Evolutionary conservation across 768 basidiomycete genomes (phyloP), one percentile per base, ranked within the genome.

Genomic region (Omphalotus guepiniiformis): DNA sequence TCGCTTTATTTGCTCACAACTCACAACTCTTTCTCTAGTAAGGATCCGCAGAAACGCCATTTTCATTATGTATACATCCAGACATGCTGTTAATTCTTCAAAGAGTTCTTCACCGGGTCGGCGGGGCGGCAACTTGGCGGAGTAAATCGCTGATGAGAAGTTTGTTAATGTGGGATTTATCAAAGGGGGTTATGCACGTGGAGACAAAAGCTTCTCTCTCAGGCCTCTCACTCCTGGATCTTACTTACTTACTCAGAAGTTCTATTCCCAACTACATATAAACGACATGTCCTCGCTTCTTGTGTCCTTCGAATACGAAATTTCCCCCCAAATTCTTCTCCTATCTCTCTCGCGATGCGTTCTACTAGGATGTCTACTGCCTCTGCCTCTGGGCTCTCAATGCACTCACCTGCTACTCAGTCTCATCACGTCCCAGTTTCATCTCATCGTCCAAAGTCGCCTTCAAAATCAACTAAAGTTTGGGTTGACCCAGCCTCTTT

Each of bases 401-500:
- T 46, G 44, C 44, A 46, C 30, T 46, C 44, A 6, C 44, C 35
- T 37, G 9, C 39, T 4, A n/a, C 16, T 29, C 15, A 28, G 34
- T 1, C 36, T 15, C 50, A 23, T 19, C 19, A 46, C 26, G 21
- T 21, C 18, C 44, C 44, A 3, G 15, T 27, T 9, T 34, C 44
- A 6, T 52, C 57, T 60, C n/a, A n/a, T n/a, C n/a, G n/a, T n/a
- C n/a, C n/a, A n/a, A n/a, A n/a, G n/a, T 21, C 44, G 4, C 15
- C 42, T 28, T n/a, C 23, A 11, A 30, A 18, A 15, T 40, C 53
- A 35, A 55, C 58, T 16, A 72, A 70, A 56, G 65, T 63, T 8
- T 87, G 85, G 85, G 74, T 87, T 23, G 83, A 86, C 57, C 85
- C 85, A 6, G 66, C 72, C 15, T 65, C 74, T 2, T 66, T 86